Base-by-base conservation (phyloP, 2,329 filamentous ascomycete species). In the Alternaria sp. region DNA sequence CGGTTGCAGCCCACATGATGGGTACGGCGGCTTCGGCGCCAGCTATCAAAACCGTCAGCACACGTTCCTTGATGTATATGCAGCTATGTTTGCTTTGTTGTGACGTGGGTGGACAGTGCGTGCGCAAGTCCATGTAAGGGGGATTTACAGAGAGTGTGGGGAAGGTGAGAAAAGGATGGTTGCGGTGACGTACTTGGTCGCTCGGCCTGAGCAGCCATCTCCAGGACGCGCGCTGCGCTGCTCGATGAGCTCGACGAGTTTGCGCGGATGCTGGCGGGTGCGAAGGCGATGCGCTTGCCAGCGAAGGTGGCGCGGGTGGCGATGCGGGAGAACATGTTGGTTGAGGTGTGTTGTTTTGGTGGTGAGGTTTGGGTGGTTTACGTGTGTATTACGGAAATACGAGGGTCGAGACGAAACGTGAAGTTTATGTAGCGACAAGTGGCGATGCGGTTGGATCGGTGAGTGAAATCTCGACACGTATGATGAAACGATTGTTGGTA, bases 1-100 rank as follows among this genome's bases (percentile, higher is more conserved):
- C 75, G 52, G 68, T 74, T 4, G 72, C 52, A 12, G 63, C 68
- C 74, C 75, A 78, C 64, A 76, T 67, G 20, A 74, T 48, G 20
- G 75, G 75, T 9, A 78, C 70, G 6, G 71, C 68, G 52, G 69
- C 66, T 62, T 78, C 75, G 50, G 75, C 52, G 10, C 69, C 57
- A 34, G 22, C 71, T 74, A 38, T 5, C 0, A 3, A 0, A 9
- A 9, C 30, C 41, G 40, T 60, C 61, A 62, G 55, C 18, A 30
- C 11, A 7, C 0, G 18, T n/a, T 12, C 27, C 28, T 5, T 3
- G 11, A 36, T 36, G 32, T 36, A 36, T 36, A 12, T 12, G 32
- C 30, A 12, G 7, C 0, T n/a, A 7, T 25, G 1, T 25, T 38
- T 22, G 38, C 30, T 50, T 50, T 11, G 5, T 50, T n/a, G 16